Evolutionary conservation across 176 grass and related monocot genomes (phyloP), one percentile per base, ranked within the genome.

Genomic region (Alopecurus myosuroides): DNA sequence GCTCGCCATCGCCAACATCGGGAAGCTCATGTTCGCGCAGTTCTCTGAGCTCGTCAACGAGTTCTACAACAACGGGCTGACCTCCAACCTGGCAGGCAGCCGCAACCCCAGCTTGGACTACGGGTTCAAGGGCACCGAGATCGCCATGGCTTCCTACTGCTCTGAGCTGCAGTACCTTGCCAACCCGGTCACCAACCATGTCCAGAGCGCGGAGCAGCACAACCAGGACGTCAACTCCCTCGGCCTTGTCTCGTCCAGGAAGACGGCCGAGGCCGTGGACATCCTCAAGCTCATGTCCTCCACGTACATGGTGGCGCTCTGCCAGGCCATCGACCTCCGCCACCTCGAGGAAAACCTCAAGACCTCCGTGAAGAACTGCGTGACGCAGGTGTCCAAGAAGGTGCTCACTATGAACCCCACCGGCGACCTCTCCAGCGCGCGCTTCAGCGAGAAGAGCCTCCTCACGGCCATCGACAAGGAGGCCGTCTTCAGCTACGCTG

Each of bases 191-290:
- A 98, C 95, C 85, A 98, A 95, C 89, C 95, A 98, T 35, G 95
- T 98, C 6, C 95, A 98, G 88, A 98, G 95, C 74, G 95, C 95
- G 14, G 95, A 98, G 90, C 95, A 98, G 70, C 95, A 98, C 85
- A 98, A 98, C 88, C 95, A 98, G 87, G 95, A 98, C 68, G 95
- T 98, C 9, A 98, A 98, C 92, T 98, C 95, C 1, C 85, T 98
- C 1, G 95, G 95, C 0, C 86, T 98, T n/a, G 92, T 98, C 52
- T 98, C 95, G 0, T 84, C 95, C 57, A 71, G 92, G 92, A 98
- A 98, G 86, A 98, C 95, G 5, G 87, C 87, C 3, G 95, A 98
- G 85, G 95, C 95, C 11, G 61, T 98, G 3, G 95, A 98, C 78
- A 95, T 98, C 37, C 90, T 98, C 13, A 98, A 98, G 86, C 91